Evolutionary conservation across 2,329 filamentous ascomycete species (phyloP).

Genomic region (Neofusicoccum cordaticola): DNA sequence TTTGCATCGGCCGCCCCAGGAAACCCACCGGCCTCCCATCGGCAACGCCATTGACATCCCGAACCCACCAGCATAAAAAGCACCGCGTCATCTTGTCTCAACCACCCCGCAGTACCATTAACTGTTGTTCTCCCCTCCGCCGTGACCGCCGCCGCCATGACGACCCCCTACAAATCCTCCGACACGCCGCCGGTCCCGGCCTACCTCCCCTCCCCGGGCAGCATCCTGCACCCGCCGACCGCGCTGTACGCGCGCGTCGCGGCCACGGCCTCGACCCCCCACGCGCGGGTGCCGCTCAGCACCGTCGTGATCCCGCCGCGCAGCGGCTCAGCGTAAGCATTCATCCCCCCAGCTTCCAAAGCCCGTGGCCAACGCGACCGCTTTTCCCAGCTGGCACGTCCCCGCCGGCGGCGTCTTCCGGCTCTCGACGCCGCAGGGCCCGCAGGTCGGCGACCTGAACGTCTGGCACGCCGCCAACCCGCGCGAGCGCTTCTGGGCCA

Average conservation of each 20-base stretch:
- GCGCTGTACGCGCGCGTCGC: slow-evolving; percentile 29
- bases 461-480: slow-evolving; percentile 76
- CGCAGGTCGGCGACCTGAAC: slow-evolving; percentile 82
- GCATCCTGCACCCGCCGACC: slow-evolving; percentile 32
- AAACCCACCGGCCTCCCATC: background rate
- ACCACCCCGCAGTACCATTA: background rate
- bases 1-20: background rate
- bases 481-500: slow-evolving; percentile 78
- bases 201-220: slow-evolving; percentile 34
- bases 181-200: slow-evolving; percentile 23
- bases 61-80: background rate
- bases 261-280: slow-evolving; percentile 4
- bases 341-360: too few species aligned
- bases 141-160: background rate
- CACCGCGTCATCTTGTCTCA: background rate
- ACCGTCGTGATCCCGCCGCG: slow-evolving; percentile 63
- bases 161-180: background rate
- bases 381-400: slow-evolving; percentile 59
- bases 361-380: too few species aligned
- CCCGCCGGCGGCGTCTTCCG: slow-evolving; percentile 66
- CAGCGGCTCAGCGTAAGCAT: slow-evolving; percentile 58
- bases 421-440: slow-evolving; percentile 71
- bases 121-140: background rate
- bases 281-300: slow-evolving; percentile 22
- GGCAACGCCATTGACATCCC: background rate